Percentiles rank a stretch among this genome's conserved stretches.
These are phyloP conservation scores for Phytophthora cactorum DNA, from an alignment of 352 stramenopile species.

Conservation along the genomic window DNA sequence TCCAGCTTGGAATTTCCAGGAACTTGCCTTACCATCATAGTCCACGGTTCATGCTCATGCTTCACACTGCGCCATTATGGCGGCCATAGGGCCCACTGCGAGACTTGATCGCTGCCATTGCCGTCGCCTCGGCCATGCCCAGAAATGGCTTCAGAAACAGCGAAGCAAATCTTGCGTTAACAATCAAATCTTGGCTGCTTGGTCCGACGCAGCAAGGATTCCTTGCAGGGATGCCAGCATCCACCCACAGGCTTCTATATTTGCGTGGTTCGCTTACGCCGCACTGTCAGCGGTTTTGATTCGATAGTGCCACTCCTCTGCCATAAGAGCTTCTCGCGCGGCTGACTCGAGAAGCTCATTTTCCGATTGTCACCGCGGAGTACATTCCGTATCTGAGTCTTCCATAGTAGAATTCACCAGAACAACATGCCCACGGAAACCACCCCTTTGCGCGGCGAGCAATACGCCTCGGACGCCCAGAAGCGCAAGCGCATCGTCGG, in stretches of 20 bases:
- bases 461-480: slow-evolving; percentile 36
- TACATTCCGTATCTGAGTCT: slow-evolving; percentile 2
- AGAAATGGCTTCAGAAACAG: slow-evolving; percentile 9
- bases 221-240: no score
- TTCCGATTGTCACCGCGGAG: slow-evolving; percentile 21
- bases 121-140: slow-evolving; percentile 2
- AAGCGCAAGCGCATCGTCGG: slow-evolving; percentile 44
- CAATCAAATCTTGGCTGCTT: background rate
- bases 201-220: slow-evolving; percentile 6
- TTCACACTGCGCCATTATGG: background rate
- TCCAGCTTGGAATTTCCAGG: background rate
- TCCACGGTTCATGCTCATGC: background rate
- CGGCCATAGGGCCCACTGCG: no score
- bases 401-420: background rate
- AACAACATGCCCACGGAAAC: slow-evolving; percentile 38
- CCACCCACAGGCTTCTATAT: slow-evolving; percentile 25
- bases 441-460: slow-evolving; percentile 33
- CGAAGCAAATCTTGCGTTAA: slow-evolving; percentile 11
- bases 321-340: background rate
- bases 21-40: slow-evolving; percentile 6
- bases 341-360: slow-evolving; percentile 19
- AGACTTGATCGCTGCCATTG: background rate
- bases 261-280: slow-evolving; percentile 17
- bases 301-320: slow-evolving; percentile 4
- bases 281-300: slow-evolving; percentile 9